Evolutionary conservation across 1,284 basidiomycete species (phyloP).

Genomic region (Leccinum subspadiceum): DNA sequence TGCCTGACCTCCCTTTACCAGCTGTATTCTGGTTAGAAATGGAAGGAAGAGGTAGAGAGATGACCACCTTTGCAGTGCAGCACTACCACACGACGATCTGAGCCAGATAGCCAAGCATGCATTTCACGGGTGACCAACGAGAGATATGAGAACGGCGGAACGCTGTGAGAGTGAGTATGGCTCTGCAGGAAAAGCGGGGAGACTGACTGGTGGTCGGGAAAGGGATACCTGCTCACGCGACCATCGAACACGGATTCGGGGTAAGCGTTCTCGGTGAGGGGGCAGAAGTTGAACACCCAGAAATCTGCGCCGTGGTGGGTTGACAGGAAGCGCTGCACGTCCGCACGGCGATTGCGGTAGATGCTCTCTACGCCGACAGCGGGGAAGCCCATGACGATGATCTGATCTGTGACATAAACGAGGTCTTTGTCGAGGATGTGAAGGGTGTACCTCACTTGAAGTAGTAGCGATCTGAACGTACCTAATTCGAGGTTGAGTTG

Average conservation of each 20-base stretch:
- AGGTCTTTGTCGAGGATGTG: conserved; percentile 49
- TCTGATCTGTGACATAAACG: conserved; percentile 77
- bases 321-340: conserved; percentile 78
- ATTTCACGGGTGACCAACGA: conserved; percentile 79
- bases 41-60: not conserved
- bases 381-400: conserved; percentile 91
- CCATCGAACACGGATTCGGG: conserved; percentile 59
- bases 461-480: conserved; percentile 17
- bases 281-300: conserved; percentile 89
- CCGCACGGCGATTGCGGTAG: conserved; percentile 79
- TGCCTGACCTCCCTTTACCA: conserved; percentile 81
- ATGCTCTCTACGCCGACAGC: conserved; percentile 77
- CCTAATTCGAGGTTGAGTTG: conserved; percentile 69
- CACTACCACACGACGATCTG: conserved; percentile 71
- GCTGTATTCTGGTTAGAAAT: conserved; percentile 41
- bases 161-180: conserved; percentile 40
- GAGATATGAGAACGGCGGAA: conserved; percentile 80
- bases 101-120: conserved; percentile 70
- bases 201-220: conserved; percentile 84
- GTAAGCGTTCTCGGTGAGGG: conserved; percentile 72
- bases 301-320: conserved; percentile 73
- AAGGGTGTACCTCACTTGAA: not conserved
- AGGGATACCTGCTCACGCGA: conserved; percentile 81
- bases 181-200: not conserved
- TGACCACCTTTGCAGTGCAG: conserved; percentile 83